Conservation (phyloP, 1,284 basidiomycete species). For the Cryptococcus maquisensis region DNA sequence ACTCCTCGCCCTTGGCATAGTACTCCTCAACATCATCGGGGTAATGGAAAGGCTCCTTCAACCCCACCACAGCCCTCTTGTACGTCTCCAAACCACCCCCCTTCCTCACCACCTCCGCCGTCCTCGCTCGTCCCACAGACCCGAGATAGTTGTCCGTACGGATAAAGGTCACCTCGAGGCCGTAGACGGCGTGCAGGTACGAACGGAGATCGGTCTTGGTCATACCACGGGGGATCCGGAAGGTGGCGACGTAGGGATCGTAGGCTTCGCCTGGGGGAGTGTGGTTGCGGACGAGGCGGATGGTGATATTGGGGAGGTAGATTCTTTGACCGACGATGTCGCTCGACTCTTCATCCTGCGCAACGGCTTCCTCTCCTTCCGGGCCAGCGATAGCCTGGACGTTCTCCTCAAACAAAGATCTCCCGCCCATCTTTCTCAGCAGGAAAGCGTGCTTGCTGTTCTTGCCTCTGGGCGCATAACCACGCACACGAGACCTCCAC, state of each 20-base stretch:
- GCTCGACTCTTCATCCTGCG: neutral
- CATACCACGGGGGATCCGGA: conserved; percentile 73
- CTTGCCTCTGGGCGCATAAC: conserved; percentile 18
- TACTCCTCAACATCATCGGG: conserved; percentile 75
- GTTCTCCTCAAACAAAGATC: neutral
- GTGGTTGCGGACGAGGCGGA: conserved; percentile 78
- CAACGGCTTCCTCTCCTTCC: conserved; percentile 5
- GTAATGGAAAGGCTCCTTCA: conserved; percentile 86
- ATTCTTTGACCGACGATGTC: conserved; percentile 69
- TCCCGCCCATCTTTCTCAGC: conserved; percentile 12
- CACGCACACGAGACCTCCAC: conserved; percentile 41
- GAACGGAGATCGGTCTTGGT: conserved; percentile 88
- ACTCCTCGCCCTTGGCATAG: conserved; percentile 37
- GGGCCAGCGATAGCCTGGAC: neutral
- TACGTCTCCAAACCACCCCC: conserved; percentile 57
- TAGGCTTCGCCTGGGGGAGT: conserved; percentile 73
- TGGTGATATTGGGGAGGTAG: conserved; percentile 82
- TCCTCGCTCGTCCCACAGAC: conserved; percentile 51
- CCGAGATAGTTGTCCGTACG: conserved; percentile 83
- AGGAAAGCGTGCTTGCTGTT: conserved; percentile 9
- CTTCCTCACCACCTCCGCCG: conserved; percentile 27
- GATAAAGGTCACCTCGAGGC: conserved; percentile 83
- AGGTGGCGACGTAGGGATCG: conserved; percentile 91
- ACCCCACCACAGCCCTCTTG: conserved; percentile 82
- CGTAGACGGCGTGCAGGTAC: conserved; percentile 78